These are phyloP conservation scores for Boletus rubropictus DNA, from an alignment of 768 basidiomycete species.

Conservation along the genomic window DNA sequence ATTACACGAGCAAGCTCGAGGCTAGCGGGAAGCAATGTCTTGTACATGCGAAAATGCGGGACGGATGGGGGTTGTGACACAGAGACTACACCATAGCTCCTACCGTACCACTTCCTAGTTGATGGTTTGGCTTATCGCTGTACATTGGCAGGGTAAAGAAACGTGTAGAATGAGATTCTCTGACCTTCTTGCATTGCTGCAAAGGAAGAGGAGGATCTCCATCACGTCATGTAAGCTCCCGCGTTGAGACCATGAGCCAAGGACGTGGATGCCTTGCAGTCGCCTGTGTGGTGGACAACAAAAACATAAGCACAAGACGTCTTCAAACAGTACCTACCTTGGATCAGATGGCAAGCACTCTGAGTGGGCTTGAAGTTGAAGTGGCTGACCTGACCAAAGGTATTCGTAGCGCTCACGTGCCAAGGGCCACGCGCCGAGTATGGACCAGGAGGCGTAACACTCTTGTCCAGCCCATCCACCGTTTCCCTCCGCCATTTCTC, in stretches of 20 bases:
- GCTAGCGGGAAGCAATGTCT: neutral
- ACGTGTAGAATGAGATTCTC: conserved; percentile 21
- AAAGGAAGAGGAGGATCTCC: conserved; percentile 27
- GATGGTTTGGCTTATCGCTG: conserved; percentile 3
- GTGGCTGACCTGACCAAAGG: conserved; percentile 20
- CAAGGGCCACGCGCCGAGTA: conserved; percentile 28
- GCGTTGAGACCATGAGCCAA: conserved; percentile 16
- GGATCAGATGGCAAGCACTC: neutral
- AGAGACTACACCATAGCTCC: neutral
- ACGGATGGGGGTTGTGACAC: neutral
- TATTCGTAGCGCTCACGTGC: conserved; percentile 28
- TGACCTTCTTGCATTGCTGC: conserved; percentile 16
- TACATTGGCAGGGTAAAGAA: conserved; percentile 1
- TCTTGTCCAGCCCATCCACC: conserved; percentile 32
- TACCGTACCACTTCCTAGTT: neutral
- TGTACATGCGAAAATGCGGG: neutral
- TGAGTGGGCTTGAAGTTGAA: neutral
- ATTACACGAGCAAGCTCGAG: neutral
- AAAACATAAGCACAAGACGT: neutral
- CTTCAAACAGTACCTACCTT: neutral
- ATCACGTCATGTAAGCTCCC: conserved; percentile 14
- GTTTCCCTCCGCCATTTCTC: conserved; percentile 26
- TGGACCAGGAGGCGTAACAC: conserved; percentile 28
- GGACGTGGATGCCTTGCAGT: conserved; percentile 13
- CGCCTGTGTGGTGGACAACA: neutral